phyloP scores from a whole-genome alignment of 1,284 basidiomycete genomes.

The Tilletia indica region DNA sequence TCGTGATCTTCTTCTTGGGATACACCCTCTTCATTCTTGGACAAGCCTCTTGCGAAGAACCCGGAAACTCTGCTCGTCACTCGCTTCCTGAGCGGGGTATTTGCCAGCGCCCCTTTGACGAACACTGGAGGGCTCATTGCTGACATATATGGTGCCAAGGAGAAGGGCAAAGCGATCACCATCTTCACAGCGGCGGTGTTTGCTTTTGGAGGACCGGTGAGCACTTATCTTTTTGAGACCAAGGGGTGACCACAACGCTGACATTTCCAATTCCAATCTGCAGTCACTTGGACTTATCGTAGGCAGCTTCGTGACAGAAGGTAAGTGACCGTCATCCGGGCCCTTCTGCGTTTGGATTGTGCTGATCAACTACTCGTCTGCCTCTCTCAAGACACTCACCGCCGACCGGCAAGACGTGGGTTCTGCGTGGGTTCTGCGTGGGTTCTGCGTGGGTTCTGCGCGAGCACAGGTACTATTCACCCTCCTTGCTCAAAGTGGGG shows the following conservation, averaged over 20 bases:
- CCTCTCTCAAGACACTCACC: too few species aligned
- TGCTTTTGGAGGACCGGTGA: slow-evolving; percentile 64
- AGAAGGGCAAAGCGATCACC: slow-evolving; percentile 65
- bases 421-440: too few species aligned
- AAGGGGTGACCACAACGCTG: not conserved
- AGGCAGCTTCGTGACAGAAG: not conserved
- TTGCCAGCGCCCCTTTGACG: slow-evolving; percentile 67
- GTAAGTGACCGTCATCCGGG: too few species aligned
- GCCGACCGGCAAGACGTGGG: too few species aligned
- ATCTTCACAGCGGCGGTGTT: slow-evolving; percentile 68
- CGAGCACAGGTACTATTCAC: too few species aligned
- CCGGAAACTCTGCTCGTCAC: slow-evolving; percentile 67
- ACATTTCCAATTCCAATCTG: not conserved
- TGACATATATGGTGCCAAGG: slow-evolving; percentile 64
- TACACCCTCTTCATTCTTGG: slow-evolving; percentile 68
- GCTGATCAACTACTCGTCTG: too few species aligned
- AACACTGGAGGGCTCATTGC: slow-evolving; percentile 67
- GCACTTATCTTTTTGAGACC: not conserved
- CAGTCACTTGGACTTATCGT: slow-evolving; percentile 10
- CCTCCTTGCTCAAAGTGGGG: too few species aligned
- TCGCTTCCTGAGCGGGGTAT: slow-evolving; percentile 69
- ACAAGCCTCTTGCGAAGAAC: slow-evolving; percentile 67
- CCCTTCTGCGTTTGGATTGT: too few species aligned
- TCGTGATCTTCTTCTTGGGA: slow-evolving; percentile 61
- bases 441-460: too few species aligned